Evolutionary conservation across 257 asterid species (phyloP).

Genomic region (Prunella vulgaris): DNA sequence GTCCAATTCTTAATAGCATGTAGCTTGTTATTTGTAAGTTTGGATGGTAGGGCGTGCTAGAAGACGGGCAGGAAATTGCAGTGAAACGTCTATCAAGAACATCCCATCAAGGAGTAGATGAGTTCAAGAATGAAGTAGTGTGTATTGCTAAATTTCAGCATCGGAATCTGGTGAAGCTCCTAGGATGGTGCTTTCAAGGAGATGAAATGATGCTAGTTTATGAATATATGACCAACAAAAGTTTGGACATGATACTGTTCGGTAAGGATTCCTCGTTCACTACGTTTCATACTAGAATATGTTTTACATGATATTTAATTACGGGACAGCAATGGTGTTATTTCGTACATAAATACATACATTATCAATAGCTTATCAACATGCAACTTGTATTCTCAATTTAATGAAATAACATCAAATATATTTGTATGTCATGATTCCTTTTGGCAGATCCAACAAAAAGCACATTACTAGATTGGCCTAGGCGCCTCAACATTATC

Average conservation of each 20-base stretch:
- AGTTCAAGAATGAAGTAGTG: neutral
- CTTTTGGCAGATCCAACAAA: neutral
- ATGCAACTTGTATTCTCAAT: neutral
- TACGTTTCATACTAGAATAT: neutral
- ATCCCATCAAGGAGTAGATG: conserved; percentile 33
- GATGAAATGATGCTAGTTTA: conserved; percentile 12
- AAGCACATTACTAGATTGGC: neutral
- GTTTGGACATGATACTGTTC: neutral
- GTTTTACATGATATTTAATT: neutral
- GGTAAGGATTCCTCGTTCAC: neutral
- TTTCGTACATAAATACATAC: neutral
- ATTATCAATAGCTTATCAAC: neutral
- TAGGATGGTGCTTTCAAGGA: conserved; percentile 31
- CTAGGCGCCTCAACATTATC: neutral
- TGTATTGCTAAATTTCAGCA: conserved; percentile 33
- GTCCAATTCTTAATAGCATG: neutral
- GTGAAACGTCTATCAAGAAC: conserved; percentile 28
- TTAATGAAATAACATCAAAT: neutral
- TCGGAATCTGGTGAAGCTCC: conserved; percentile 31
- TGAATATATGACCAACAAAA: conserved; percentile 22
- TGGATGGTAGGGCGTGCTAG: conserved; percentile 15
- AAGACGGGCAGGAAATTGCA: conserved; percentile 33
- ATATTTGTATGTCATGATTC: neutral
- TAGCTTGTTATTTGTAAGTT: neutral
- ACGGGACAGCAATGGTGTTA: neutral